Conservation (phyloP, 352 stramenopile species). For the Vaucheria bursata region DNA sequence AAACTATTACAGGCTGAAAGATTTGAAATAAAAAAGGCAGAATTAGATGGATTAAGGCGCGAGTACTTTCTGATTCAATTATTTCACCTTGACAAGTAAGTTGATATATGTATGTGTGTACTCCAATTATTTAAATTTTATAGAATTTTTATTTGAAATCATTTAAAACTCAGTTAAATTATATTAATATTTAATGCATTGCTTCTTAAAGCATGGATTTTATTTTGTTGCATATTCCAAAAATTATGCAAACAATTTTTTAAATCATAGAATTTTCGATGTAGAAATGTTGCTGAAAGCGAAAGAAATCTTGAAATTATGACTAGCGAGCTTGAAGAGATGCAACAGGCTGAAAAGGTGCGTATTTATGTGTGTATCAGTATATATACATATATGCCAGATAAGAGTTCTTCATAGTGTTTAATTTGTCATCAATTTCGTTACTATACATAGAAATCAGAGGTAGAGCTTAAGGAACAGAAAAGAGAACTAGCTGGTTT, state of each 20-base stretch:
- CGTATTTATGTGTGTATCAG: too few relatives aligned
- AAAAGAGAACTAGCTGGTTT: constrained; percentile 41
- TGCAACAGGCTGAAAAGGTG: constrained; percentile 31
- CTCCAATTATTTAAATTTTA: too few relatives aligned
- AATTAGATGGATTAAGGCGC: constrained; percentile 29
- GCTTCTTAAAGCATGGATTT: too few relatives aligned
- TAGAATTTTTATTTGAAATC: too few relatives aligned
- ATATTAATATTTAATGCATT: background rate
- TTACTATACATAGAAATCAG: background rate
- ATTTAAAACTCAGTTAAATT: background rate
- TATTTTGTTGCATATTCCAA: too few relatives aligned
- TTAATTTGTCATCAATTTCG: too few relatives aligned
- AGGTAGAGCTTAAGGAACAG: constrained; percentile 11
- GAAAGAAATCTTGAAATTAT: constrained; percentile 40
- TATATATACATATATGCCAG: too few relatives aligned
- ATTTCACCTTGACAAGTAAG: constrained; percentile 44
- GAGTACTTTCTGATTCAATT: constrained; percentile 47
- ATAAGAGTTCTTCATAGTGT: too few relatives aligned
- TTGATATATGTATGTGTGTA: background rate
- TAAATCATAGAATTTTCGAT: too few relatives aligned
- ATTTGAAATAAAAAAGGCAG: constrained; percentile 30
- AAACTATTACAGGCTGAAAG: constrained; percentile 15
- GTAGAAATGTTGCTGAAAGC: constrained; percentile 27
- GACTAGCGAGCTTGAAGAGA: constrained; percentile 27
- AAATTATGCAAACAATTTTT: too few relatives aligned